These are phyloP conservation scores for Russula lepida DNA, from an alignment of 768 basidiomycete species.

Conservation along the genomic window DNA sequence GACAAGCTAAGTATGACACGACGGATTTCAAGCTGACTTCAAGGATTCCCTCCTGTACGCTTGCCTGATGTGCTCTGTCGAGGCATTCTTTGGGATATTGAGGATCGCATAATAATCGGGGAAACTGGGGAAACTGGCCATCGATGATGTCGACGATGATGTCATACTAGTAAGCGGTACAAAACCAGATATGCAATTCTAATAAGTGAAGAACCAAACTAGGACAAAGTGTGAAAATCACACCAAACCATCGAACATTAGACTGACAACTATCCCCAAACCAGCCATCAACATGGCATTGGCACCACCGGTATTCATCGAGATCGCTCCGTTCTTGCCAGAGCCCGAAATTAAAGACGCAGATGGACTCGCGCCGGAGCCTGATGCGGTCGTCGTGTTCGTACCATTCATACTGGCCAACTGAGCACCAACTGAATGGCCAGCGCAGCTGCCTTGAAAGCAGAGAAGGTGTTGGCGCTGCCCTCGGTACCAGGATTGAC, in stretches of 20 bases:
- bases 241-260: neutral
- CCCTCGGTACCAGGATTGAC: constrained; percentile 22
- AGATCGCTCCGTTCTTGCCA: neutral
- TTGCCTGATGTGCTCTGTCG: constrained; percentile 61
- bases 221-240: neutral
- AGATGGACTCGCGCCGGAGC: neutral
- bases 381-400: neutral
- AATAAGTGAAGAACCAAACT: neutral
- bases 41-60: constrained; percentile 78
- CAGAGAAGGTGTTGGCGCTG: neutral
- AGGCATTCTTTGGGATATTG: constrained; percentile 44
- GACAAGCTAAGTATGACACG: neutral
- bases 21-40: constrained; percentile 34
- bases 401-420: neutral
- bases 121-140: constrained; percentile 71
- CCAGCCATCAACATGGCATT: neutral
- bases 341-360: neutral
- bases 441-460: constrained; percentile 2
- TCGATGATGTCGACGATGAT: constrained; percentile 25
- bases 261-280: neutral
- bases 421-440: neutral
- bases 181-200: too few species aligned
- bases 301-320: neutral
- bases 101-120: constrained; percentile 76
- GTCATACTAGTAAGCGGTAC: too few species aligned